These are phyloP conservation scores for Astrothelium subdiscretum DNA, from an alignment of 495 filamentous ascomycete species.

Conservation along the genomic window DNA sequence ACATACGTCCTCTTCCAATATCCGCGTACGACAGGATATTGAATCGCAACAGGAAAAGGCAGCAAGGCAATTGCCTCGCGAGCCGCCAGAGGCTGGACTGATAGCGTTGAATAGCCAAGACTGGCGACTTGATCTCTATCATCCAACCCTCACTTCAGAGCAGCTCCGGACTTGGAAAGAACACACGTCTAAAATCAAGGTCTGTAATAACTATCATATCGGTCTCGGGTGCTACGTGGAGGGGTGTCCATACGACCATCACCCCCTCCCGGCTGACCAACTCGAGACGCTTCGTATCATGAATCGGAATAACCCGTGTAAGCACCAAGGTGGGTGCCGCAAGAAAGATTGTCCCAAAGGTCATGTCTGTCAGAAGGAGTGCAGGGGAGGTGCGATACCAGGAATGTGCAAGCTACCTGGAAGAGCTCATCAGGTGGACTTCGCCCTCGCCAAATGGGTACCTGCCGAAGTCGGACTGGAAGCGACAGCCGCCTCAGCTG, in stretches of 20 bases:
- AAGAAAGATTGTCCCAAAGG: constrained; percentile 15
- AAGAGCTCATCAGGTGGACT: constrained; percentile 2
- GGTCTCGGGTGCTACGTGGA: constrained; percentile 10
- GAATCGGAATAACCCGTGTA: constrained; percentile 13
- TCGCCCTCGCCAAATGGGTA: constrained; percentile 6
- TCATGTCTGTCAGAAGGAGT: constrained; percentile 22
- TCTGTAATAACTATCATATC: constrained; percentile 22
- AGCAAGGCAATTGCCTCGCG: constrained; percentile 3
- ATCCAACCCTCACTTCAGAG: constrained; percentile 7
- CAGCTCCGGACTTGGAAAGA: constrained; percentile 13
- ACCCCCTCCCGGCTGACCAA: constrained; percentile 6
- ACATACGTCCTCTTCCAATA: background rate
- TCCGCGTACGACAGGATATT: constrained; percentile 8
- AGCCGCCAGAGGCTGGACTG: constrained; percentile 6
- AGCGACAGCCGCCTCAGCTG: background rate
- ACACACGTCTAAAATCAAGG: constrained; percentile 16
- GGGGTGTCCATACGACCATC: constrained; percentile 20
- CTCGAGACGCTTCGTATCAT: constrained; percentile 15
- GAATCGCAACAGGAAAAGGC: constrained; percentile 3
- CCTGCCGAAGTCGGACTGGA: background rate
- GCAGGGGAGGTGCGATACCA: constrained; percentile 8
- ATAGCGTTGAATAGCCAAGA: constrained; percentile 21
- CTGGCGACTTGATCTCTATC: constrained; percentile 18
- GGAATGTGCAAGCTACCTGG: constrained; percentile 13
- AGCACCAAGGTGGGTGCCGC: constrained; percentile 15